Evolutionary conservation across 805 yeast species (phyloP).

Genomic region (Clavispora asparagi): DNA sequence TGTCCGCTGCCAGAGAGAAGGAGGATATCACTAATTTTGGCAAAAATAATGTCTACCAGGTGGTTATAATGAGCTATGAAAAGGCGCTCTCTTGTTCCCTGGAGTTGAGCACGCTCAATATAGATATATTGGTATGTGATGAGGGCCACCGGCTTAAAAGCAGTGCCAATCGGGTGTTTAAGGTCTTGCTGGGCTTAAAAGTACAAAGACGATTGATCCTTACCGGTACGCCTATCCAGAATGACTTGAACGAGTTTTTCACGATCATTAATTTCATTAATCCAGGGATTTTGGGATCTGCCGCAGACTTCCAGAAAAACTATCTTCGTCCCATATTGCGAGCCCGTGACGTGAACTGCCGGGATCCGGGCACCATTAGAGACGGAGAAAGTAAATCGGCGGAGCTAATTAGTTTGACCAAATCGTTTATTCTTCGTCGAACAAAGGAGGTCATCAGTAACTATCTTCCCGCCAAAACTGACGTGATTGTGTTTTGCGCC

Average conservation of each 20-base stretch:
- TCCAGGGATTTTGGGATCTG: constrained; percentile 73
- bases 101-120: constrained; percentile 42
- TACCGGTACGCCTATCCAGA: constrained; percentile 92
- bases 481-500: constrained; percentile 67
- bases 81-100: constrained; percentile 53
- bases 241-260: constrained; percentile 79
- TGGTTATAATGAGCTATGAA: constrained; percentile 84
- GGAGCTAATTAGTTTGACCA: constrained; percentile 61
- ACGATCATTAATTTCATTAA: constrained; percentile 77
- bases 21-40: constrained; percentile 57
- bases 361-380: constrained; percentile 41
- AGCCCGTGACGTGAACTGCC: constrained; percentile 61
- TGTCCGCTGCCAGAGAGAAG: constrained; percentile 49
- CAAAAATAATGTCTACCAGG: constrained; percentile 69
- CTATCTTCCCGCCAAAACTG: constrained; percentile 70
- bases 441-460: constrained; percentile 52
- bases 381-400: constrained; percentile 58
- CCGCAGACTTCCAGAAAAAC: constrained; percentile 50
- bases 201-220: constrained; percentile 57
- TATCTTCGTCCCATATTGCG: constrained; percentile 67
- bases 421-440: constrained; percentile 66
- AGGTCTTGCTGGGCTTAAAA: constrained; percentile 51
- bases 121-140: constrained; percentile 82
- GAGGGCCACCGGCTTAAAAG: constrained; percentile 92
- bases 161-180: constrained; percentile 63